Evolutionary conservation across 2,329 filamentous ascomycete genomes (phyloP), one percentile per base, ranked within the genome.

Genomic region (Aspergillus costaricaensis): DNA sequence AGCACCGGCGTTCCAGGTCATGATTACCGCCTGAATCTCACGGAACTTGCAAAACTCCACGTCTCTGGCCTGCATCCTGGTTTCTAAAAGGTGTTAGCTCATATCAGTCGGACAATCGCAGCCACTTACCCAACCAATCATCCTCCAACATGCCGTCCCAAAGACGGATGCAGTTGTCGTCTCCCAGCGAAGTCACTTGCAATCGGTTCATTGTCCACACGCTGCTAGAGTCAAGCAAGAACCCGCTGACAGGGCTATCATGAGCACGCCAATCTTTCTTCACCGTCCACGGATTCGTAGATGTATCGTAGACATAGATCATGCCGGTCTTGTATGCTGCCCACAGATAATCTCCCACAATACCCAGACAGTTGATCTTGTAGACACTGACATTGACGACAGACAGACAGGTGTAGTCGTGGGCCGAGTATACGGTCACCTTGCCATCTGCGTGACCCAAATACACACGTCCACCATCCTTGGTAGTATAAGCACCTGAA

Each of bases 1-100:
- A n/a, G 95, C 95, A 1, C 95, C 95, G 1, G 93, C 94, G 74
- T 99, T 99, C 95, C 95, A 99, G 0, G 93, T 97, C 81, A 98
- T 84, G 25, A 96, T 86, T 39, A 92, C 81, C 12, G 91, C 88
- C 52, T 87, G 89, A 59, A 98, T 82, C 68, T 96, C 88, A 57
- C 92, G 85, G 74, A 98, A 96, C 27, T 86, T 84, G 79, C 93
- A 97, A 72, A 91, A 98, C 52, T 95, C 86, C 0, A 85, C 82
- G 69, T 97, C 93, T 62, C 88, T 87, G 32, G 85, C 83, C 72
- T 96, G 92, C 92, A 99, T 96, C 64, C 91, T 86, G 38, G 83
- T 82, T 77, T 97, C 93, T 85, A 61, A 21, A 9, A 14, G 52
- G 25, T 39, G 58, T 75, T 65, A 71, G 67, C 32, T 55, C 9